Conservation (phyloP, 2,329 filamentous ascomycete genomes). For the Fusarium sp. region DNA sequence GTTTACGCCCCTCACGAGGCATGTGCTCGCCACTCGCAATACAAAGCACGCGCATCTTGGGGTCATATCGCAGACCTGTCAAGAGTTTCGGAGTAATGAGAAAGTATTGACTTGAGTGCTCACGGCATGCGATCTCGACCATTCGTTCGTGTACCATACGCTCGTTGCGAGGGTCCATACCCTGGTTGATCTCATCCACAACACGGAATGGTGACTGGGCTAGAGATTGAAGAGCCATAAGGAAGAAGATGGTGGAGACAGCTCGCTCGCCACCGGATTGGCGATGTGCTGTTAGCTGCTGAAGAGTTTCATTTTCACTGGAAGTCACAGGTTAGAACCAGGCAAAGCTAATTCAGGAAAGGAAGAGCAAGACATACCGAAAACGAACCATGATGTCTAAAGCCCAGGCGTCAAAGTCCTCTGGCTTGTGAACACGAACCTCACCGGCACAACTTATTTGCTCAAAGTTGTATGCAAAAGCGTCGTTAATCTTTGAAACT, state of each 20-base stretch:
- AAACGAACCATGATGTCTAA: conserved; percentile 96
- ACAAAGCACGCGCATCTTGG: conserved; percentile 90
- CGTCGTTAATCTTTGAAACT: conserved; percentile 82
- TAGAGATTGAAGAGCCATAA: conserved; percentile 95
- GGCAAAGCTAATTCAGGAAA: neutral
- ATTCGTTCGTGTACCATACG: conserved; percentile 97
- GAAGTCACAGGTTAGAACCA: conserved; percentile 7
- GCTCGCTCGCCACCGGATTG: conserved; percentile 96
- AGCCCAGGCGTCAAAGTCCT: conserved; percentile 93
- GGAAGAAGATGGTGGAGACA: conserved; percentile 97
- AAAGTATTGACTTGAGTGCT: conserved; percentile 87
- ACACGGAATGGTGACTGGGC: conserved; percentile 96
- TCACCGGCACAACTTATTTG: conserved; percentile 95
- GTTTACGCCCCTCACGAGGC: conserved; percentile 60
- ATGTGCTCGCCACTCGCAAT: conserved; percentile 88
- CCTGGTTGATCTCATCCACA: conserved; percentile 99
- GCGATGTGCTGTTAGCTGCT: conserved; percentile 86
- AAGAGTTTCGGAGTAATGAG: conserved; percentile 97
- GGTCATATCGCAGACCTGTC: conserved; percentile 83
- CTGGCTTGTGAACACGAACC: conserved; percentile 85
- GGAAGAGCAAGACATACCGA: conserved; percentile 63
- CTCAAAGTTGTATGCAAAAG: conserved; percentile 92
- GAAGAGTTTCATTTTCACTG: conserved; percentile 81
- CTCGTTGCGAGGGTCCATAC: conserved; percentile 98
- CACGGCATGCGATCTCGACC: conserved; percentile 94